Conservation (phyloP, 2,329 filamentous ascomycete species). For the Cladophialophora psammophila region DNA sequence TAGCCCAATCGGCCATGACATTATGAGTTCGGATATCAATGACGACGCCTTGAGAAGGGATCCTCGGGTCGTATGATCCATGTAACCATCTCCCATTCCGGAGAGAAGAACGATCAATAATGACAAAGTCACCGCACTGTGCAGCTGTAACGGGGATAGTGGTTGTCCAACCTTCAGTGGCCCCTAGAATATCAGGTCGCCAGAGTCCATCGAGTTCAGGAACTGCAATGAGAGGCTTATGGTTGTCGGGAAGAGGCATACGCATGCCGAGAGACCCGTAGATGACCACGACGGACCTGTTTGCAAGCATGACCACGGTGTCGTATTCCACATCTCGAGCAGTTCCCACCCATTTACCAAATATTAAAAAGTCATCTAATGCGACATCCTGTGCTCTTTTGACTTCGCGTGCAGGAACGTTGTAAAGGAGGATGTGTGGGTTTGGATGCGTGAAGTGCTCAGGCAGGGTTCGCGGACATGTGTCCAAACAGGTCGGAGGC, state of each 20-base stretch:
- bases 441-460: slow-evolving; percentile 35
- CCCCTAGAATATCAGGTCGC: slow-evolving; percentile 27
- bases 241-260: slow-evolving; percentile 44
- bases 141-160: slow-evolving; percentile 32
- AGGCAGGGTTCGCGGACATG: slow-evolving; percentile 27
- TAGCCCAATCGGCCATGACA: slow-evolving; percentile 57
- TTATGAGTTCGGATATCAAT: slow-evolving; percentile 57
- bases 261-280: slow-evolving; percentile 55
- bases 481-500: slow-evolving; percentile 20
- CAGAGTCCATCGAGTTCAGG: slow-evolving; percentile 33
- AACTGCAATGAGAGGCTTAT: slow-evolving; percentile 39
- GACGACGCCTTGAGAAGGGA: slow-evolving; percentile 58
- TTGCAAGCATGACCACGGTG: slow-evolving; percentile 59
- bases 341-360: slow-evolving; percentile 63
- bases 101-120: slow-evolving; percentile 61
- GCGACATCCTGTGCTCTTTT: slow-evolving; percentile 54
- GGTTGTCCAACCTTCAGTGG: slow-evolving; percentile 30
- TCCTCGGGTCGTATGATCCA: slow-evolving; percentile 59
- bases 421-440: slow-evolving; percentile 45
- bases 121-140: slow-evolving; percentile 54
- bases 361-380: slow-evolving; percentile 62
- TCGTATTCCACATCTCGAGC: slow-evolving; percentile 59
- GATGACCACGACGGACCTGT: slow-evolving; percentile 63
- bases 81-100: slow-evolving; percentile 61
- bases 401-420: slow-evolving; percentile 56